phyloP scores from a whole-genome alignment of 768 basidiomycete genomes.

The Kwoniella sp. region DNA sequence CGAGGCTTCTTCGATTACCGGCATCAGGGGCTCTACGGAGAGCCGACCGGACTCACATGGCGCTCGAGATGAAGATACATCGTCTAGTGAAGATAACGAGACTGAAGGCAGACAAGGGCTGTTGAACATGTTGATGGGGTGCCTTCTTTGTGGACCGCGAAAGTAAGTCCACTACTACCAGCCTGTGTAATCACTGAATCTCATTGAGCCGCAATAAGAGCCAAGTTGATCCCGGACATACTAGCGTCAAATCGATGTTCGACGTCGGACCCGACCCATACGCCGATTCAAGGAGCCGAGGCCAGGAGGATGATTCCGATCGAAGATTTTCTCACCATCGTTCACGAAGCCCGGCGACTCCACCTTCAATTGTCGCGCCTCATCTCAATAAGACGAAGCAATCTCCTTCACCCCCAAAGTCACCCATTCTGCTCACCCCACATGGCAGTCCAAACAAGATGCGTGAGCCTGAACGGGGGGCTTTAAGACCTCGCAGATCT shows the following conservation, averaged over 20 bases:
- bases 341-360: neutral
- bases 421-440: neutral
- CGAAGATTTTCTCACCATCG: neutral
- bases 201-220: no score
- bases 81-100: neutral
- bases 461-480: neutral
- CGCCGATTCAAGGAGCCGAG: neutral
- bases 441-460: neutral
- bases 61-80: no score
- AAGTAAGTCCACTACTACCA: neutral
- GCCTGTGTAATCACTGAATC: no score
- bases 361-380: slow-evolving; percentile 4
- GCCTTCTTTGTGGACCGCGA: neutral
- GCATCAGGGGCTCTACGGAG: no score
- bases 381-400: slow-evolving; percentile 4
- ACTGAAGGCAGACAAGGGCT: neutral
- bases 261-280: slow-evolving; percentile 1
- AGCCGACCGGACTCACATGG: no score
- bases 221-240: no score
- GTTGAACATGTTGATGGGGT: neutral
- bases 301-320: neutral
- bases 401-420: neutral
- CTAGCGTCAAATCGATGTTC: neutral
- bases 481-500: neutral
- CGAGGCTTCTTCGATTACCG: no score